Percentiles rank a stretch among this genome's conserved stretches.
These are phyloP conservation scores for Gymnopus androsaceus DNA, from an alignment of 1,284 basidiomycete genomes.

Conservation along the genomic window DNA sequence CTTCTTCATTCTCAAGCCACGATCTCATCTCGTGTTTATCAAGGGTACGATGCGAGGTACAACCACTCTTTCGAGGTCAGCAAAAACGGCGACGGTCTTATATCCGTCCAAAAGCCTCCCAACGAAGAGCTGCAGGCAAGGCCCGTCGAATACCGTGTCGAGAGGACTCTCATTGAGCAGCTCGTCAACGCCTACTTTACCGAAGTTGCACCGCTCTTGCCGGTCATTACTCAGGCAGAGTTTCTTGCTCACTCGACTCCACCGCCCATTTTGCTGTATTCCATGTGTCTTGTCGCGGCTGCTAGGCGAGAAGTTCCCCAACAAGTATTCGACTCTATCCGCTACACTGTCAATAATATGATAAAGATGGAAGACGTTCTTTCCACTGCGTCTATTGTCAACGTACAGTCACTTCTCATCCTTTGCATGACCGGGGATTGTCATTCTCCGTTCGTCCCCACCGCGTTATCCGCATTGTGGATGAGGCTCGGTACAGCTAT, in stretches of 20 bases:
- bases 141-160: slow-evolving; percentile 67
- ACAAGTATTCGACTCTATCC: slow-evolving; percentile 80
- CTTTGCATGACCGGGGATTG: slow-evolving; percentile 79
- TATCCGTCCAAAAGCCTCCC: slow-evolving; percentile 76
- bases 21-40: slow-evolving; percentile 81
- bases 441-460: slow-evolving; percentile 78
- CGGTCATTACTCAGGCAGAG: slow-evolving; percentile 85
- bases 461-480: slow-evolving; percentile 77
- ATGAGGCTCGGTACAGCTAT: slow-evolving; percentile 77
- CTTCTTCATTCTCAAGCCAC: slow-evolving; percentile 87
- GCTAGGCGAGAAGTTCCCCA: slow-evolving; percentile 83
- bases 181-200: slow-evolving; percentile 92
- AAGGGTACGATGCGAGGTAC: slow-evolving; percentile 84
- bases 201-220: slow-evolving; percentile 82
- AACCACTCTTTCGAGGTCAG: slow-evolving; percentile 85
- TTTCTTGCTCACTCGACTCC: slow-evolving; percentile 78
- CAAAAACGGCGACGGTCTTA: slow-evolving; percentile 83
- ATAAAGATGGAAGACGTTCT: slow-evolving; percentile 90
- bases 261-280: slow-evolving; percentile 83
- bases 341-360: slow-evolving; percentile 82
- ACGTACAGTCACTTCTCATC: slow-evolving; percentile 88
- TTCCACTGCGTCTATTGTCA: slow-evolving; percentile 82
- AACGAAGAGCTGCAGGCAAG: slow-evolving; percentile 58
- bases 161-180: slow-evolving; percentile 78
- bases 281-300: slow-evolving; percentile 90